Conservation (phyloP, 2,329 filamentous ascomycete species). For the Zarea fungicola region DNA sequence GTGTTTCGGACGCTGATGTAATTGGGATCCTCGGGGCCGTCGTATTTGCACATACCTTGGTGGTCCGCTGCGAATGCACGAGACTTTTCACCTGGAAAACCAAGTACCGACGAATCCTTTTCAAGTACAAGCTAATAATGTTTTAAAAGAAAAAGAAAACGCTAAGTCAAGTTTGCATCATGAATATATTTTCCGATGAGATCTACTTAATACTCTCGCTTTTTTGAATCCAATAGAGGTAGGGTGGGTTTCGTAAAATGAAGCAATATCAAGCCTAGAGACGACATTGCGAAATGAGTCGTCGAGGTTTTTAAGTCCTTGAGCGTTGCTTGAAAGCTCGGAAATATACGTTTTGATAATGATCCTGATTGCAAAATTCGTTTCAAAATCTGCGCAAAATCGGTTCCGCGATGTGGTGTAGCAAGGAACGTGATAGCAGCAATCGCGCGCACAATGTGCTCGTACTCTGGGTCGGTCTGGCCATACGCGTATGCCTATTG, state of each 20-base stretch:
- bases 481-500: conserved; percentile 32
- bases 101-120: conserved; percentile 37
- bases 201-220: conserved; percentile 20
- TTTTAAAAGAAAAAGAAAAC: no score
- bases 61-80: conserved; percentile 36
- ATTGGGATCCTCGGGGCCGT: conserved; percentile 27
- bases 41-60: conserved; percentile 37
- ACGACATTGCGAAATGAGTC: conserved; percentile 38
- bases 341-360: conserved; percentile 28
- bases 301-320: conserved; percentile 34
- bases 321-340: conserved; percentile 33
- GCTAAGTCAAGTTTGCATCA: no score
- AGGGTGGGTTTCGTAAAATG: conserved; percentile 41
- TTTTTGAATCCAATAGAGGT: conserved; percentile 15
- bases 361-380: conserved; percentile 30
- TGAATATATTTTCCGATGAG: no score
- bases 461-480: conserved; percentile 25
- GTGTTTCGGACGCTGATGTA: conserved; percentile 16
- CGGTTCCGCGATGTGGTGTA: conserved; percentile 36
- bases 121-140: conserved; percentile 32
- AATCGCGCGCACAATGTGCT: conserved; percentile 24
- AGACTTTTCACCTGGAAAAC: conserved; percentile 35
- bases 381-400: conserved; percentile 31
- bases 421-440: conserved; percentile 34
- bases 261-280: conserved; percentile 31